Evolutionary conservation across 176 grass and related monocot species (phyloP).

Genomic region (Oryza rufipogon): DNA sequence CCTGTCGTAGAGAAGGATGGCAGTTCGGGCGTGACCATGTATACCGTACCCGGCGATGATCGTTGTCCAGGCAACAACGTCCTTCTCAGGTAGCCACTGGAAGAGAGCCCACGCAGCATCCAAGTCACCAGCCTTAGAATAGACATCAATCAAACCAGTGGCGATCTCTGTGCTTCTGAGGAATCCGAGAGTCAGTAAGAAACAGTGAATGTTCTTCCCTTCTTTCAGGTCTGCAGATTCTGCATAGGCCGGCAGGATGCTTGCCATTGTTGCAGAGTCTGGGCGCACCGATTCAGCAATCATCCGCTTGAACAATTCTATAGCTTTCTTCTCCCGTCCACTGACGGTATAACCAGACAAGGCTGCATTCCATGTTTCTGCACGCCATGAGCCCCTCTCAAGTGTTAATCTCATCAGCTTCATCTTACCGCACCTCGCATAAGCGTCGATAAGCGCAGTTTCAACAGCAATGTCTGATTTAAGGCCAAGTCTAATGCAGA

Average conservation of each 20-base stretch:
- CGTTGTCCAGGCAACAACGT: slow-evolving; percentile 63
- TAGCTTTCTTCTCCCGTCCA: slow-evolving; percentile 34
- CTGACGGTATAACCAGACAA: slow-evolving; percentile 53
- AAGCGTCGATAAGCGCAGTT: slow-evolving; percentile 58
- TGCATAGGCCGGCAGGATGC: slow-evolving; percentile 67
- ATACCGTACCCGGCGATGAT: slow-evolving; percentile 59
- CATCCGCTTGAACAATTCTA: slow-evolving; percentile 58
- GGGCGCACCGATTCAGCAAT: slow-evolving; percentile 47
- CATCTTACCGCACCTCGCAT: slow-evolving; percentile 45
- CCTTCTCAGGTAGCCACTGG: slow-evolving; percentile 49
- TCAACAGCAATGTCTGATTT: slow-evolving; percentile 56
- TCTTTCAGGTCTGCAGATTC: slow-evolving; percentile 46
- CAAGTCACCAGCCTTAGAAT: slow-evolving; percentile 63
- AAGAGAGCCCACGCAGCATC: slow-evolving; percentile 54
- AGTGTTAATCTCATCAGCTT: slow-evolving; percentile 40
- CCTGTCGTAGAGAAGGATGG: slow-evolving; percentile 50
- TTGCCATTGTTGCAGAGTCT: slow-evolving; percentile 56
- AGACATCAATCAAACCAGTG: slow-evolving; percentile 54
- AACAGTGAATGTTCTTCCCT: slow-evolving; percentile 58
- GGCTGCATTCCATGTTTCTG: slow-evolving; percentile 71
- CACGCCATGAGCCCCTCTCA: slow-evolving; percentile 43
- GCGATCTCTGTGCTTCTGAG: slow-evolving; percentile 31
- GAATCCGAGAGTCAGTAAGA: slow-evolving; percentile 53
- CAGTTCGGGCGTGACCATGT: slow-evolving; percentile 55
- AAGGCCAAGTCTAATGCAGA: slow-evolving; percentile 54